Percentiles rank a stretch among this genome's conserved stretches.
Evolutionary conservation across 1,284 basidiomycete genomes (phyloP).

Genomic region (Moesziomyces sp.): DNA sequence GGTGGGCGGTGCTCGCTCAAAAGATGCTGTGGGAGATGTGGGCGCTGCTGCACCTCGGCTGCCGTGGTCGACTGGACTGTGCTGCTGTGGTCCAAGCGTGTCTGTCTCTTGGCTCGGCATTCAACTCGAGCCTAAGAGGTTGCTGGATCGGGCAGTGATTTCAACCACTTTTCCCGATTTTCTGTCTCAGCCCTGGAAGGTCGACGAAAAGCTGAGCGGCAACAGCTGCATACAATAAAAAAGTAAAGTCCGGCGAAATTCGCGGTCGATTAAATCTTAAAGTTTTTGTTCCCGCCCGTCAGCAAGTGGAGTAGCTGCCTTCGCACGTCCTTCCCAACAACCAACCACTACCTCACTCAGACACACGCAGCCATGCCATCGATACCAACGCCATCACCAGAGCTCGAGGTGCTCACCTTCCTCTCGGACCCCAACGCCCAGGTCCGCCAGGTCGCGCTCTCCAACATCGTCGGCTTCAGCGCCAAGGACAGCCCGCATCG

Average conservation of each 20-base stretch:
- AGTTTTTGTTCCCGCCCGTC: conserved; percentile 10
- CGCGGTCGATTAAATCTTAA: conserved; percentile 12
- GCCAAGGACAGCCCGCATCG: conserved; percentile 54
- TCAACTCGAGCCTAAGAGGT: no score
- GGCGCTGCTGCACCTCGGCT: no score
- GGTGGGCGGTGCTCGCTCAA: no score
- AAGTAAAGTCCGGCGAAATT: conserved; percentile 15
- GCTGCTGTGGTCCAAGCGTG: conserved; percentile 23
- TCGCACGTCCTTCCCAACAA: conserved; percentile 7
- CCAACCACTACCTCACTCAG: not conserved
- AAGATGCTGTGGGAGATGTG: no score
- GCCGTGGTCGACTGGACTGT: no score
- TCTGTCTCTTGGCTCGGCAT: not conserved
- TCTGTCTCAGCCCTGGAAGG: not conserved
- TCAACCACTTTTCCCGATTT: no score
- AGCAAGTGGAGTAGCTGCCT: not conserved
- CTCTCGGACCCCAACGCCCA: conserved; percentile 86
- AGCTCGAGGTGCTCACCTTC: conserved; percentile 80
- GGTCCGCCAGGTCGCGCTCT: conserved; percentile 85
- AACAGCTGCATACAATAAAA: not conserved
- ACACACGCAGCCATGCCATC: conserved; percentile 26
- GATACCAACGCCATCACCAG: conserved; percentile 29
- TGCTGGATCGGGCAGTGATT: no score
- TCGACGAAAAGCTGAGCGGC: conserved; percentile 3
- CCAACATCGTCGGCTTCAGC: conserved; percentile 75